phyloP scores from a whole-genome alignment of 331 rosid genomes.

The Prunus yedoensis region DNA sequence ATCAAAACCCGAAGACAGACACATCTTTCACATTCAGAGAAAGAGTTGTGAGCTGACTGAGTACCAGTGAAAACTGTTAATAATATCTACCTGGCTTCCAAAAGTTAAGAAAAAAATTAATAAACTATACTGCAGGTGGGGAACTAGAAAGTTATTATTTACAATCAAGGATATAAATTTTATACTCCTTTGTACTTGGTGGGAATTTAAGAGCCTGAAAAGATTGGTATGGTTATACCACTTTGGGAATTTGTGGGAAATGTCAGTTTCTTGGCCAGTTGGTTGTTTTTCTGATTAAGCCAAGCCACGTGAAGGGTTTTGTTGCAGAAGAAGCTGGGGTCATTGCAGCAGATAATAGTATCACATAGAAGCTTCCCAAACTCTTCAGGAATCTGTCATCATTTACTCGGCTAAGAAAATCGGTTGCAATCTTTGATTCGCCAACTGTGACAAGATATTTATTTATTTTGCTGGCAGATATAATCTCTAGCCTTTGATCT shows the following conservation, averaged over 20 bases:
- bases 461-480: conserved; percentile 2
- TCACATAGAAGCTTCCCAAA: neutral
- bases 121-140: neutral
- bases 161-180: neutral
- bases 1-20: neutral
- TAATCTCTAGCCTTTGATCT: neutral
- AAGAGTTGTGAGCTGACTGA: too few species aligned
- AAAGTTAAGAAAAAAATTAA: neutral
- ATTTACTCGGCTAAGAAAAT: neutral
- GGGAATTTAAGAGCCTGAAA: conserved; percentile 35
- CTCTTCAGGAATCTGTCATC: neutral
- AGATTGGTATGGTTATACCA: conserved; percentile 19
- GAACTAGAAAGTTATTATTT: neutral
- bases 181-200: neutral
- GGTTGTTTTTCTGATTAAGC: conserved; percentile 7
- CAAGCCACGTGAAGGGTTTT: conserved; percentile 1
- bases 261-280: conserved; percentile 6
- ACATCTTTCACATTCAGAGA: neutral
- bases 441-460: neutral
- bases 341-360: neutral
- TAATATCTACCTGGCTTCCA: neutral
- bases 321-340: conserved; percentile 11
- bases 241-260: conserved; percentile 1
- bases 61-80: neutral
- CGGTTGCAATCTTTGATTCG: neutral